Evolutionary conservation across 2,329 filamentous ascomycete species (phyloP), one percentile per base, ranked within the genome.

Genomic region (Sporothrix pallida): DNA sequence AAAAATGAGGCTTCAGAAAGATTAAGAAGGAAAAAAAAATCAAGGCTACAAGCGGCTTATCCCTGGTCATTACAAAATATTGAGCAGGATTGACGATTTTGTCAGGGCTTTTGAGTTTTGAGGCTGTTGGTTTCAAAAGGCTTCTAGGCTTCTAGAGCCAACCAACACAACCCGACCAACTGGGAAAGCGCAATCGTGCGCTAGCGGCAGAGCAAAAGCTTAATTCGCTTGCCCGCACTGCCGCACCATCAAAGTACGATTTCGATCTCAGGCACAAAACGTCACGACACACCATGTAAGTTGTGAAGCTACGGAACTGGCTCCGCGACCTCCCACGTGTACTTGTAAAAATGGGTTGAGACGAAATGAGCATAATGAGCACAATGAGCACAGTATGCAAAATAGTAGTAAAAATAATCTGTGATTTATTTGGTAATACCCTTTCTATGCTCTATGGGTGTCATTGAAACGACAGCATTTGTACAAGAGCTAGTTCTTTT

Each of bases 191-290:
- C 68, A 44, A 62, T 71, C 69, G 54, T 48, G 69, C 69, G 69
- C 69, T 71, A 71, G 54, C 69, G 69, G 69, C 54, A 71, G 31
- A 48, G 26, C 31, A 23, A 71, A 71, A 71, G 69, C 69, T 71
- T 71, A 71, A 60, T 71, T 50, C 44, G 65, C 20, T 26, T 56
- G 52, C 52, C 20, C 20, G 15, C 8, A 10, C 23, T 56, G 50
- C 52, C 68, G 7, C 52, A 31, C 68, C 52, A 23, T 17, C 17
- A 44, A 37, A 37, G 31, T 37, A 6, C 31, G 31, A 37, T 37
- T 37, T 37, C 31, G 31, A 37, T 37, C 15, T 12, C 67, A 20
- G 20, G 26, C 31, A 44, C 31, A n/a, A 42, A 13, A 26, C 3
- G 31, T 20, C 10, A 44, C 67, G 60, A 67, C 23, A 37, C 31